phyloP scores from a whole-genome alignment of 345 rosid genomes.

The Psidium guajava region DNA sequence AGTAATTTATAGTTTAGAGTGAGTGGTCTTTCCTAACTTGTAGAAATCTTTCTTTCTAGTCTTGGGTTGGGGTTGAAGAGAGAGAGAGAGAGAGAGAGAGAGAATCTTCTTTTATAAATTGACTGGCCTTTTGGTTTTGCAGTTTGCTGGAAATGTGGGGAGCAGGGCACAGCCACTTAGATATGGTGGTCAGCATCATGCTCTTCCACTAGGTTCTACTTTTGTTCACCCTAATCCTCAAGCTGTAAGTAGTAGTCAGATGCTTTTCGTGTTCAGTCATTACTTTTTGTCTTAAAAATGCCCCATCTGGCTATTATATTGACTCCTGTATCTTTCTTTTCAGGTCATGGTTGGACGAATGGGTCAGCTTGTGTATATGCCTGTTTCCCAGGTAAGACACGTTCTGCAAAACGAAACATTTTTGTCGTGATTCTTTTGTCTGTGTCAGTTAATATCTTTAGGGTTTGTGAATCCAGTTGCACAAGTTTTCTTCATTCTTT shows the following conservation, averaged over 20 bases:
- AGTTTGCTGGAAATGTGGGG: slow-evolving; percentile 50
- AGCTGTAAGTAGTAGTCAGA: slow-evolving; percentile 27
- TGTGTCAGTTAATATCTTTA: not conserved
- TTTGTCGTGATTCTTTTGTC: not conserved
- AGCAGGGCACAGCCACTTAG: slow-evolving; percentile 51
- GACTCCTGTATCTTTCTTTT: not conserved
- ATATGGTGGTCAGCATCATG: slow-evolving; percentile 51
- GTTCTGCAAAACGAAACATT: not conserved
- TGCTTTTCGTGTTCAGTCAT: not conserved
- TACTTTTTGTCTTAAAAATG: not conserved
- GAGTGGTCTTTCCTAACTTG: not conserved
- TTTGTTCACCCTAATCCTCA: slow-evolving; percentile 54
- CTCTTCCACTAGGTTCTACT: slow-evolving; percentile 49
- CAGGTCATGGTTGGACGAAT: slow-evolving; percentile 66
- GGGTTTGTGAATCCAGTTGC: not conserved
- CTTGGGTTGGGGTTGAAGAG: not conserved
- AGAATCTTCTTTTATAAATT: not conserved
- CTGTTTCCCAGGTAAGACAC: slow-evolving; percentile 62
- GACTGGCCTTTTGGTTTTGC: slow-evolving; percentile 3
- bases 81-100: not conserved
- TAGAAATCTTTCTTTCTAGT: not conserved
- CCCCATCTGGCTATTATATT: not conserved
- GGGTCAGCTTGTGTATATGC: slow-evolving; percentile 66
- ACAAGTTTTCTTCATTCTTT: not conserved
- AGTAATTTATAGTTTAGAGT: slow-evolving; percentile 7